Evolutionary conservation across 2,329 filamentous ascomycete species (phyloP), one percentile per base, ranked within the genome.

Genomic region (Cryphonectria carpinicola): DNA sequence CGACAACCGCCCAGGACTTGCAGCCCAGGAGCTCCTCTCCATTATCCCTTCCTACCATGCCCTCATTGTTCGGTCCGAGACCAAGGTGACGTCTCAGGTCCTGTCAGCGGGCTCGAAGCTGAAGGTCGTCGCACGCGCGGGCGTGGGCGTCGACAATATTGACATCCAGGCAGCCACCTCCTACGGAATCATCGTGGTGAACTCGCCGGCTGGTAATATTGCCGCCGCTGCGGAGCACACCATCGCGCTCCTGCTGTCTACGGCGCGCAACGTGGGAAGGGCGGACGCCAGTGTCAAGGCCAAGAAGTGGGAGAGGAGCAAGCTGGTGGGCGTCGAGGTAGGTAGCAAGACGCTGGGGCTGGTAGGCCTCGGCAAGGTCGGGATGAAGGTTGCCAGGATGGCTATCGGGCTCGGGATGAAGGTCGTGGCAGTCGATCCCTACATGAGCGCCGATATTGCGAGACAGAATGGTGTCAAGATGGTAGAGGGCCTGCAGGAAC

Each of bases 61-160:
- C 28, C 85, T 95, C 66, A 92, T 95, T 72, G 90, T 95, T 56
- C 90, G 93, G 3, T 95, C 92, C 52, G 93, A 94, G 81, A 95
- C 93, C 1, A 92, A 94, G 77, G 92, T 95, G 71, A 95, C 91
- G 0, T 86, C 90, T 0, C 82, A 86, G 3, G 84, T 95, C 0
- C 84, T 95, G 17, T 81, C 83, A 17, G 90, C 90, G 1, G 92
- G 88, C 13, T 87, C 84, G 74, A 91, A 89, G 71, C 85, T 95
- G 66, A 91, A 92, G 74, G 93, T 95, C 11, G 92, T 96, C 32
- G 93, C 92, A 2, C 86, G 93, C 72, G 93, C 93, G 17, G 93
- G 93, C 17, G 93, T 95, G 1, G 93, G 92, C 43, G 92, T 95
- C 35, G 92, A 95, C 81, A 95, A 95, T 81, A 93, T 96, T 65